Conservation (phyloP, 805 yeast genomes). For the Candida caryicola region DNA sequence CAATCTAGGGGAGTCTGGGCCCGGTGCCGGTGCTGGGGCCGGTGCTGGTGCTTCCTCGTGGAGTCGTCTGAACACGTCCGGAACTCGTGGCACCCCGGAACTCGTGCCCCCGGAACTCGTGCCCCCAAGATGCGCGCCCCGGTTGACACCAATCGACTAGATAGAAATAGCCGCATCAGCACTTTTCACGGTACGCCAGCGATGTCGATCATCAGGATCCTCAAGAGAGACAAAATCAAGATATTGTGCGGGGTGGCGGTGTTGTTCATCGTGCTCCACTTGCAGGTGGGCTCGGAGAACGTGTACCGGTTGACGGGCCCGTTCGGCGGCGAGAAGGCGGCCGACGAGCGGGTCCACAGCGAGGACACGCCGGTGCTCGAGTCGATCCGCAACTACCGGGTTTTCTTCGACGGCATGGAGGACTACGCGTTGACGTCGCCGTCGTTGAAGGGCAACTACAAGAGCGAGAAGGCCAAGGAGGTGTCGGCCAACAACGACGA, state of each 20-base stretch:
- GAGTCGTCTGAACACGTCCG: no score
- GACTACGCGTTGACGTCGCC: constrained; percentile 35
- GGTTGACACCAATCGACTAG: no score
- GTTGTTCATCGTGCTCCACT: background rate
- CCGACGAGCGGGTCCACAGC: background rate
- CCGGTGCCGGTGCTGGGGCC: no score
- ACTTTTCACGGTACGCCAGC: no score
- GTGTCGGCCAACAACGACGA: constrained; percentile 38
- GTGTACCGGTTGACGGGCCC: background rate
- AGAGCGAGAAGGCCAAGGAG: constrained; percentile 46
- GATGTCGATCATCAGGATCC: constrained; percentile 7
- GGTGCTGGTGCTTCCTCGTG: no score
- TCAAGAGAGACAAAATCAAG: constrained; percentile 11
- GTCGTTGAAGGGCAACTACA: constrained; percentile 43
- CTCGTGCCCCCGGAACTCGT: no score
- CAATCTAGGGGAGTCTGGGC: no score
- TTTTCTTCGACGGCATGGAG: constrained; percentile 33
- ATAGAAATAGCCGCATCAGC: no score
- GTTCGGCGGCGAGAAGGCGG: background rate
- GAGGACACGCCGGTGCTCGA: background rate
- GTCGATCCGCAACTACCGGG: constrained; percentile 21
- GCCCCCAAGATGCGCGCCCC: no score
- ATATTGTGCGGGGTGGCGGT: constrained; percentile 4
- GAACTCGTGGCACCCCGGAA: no score
- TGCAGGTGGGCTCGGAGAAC: background rate